Base-by-base conservation (phyloP, 441 rosid genomes). In the Euphorbia schlechtendalii region DNA sequence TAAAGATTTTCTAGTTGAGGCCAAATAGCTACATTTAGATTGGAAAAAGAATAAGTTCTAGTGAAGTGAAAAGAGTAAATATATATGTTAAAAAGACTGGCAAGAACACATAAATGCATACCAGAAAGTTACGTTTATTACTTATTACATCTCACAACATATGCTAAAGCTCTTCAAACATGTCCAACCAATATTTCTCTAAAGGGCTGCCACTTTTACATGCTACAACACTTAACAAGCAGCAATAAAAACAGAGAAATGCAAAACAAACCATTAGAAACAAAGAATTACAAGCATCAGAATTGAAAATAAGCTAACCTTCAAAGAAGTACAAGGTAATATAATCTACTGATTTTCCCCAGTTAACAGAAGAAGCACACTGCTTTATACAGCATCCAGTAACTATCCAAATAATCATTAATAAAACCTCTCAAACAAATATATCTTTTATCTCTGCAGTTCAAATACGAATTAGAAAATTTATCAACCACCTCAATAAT, bases 401-500 rank as follows among this genome's bases (percentile, higher is more conserved):
- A 24, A 24, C 13, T 25, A 17, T 18, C 22, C 9, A 43, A 11
- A 5, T 10, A 6, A 14, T 7, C 40, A 5, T 28, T 28, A 2
- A 34, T 8, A 10, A 30, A 28, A n/a, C 28, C 6, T 1, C 15
- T 21, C 6, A 28, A 15, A 28, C 40, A 56, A 28, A 15, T 28
- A 4, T 15, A 10, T 12, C 18, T 34, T 18, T 21, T 20, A 28
- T 5, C 13, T 1, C 12, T 32, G 5, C 6, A 63, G 41, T 49
- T 64, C 15, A 64, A 25, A 32, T 51, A 3, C 32, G 38, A 34
- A 63, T 15, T 2, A 51, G 22, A 52, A 64, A 46, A 57, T 1
- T 7, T 7, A 60, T 22, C 58, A 59, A 34, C 56, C 49, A 36
- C 58, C 38, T 67, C 24, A 59, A 53, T 9, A 24, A 59, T 59